Evolutionary conservation across 352 stramenopile genomes (phyloP).

Genomic region (Globisporangium paroecandrum): DNA sequence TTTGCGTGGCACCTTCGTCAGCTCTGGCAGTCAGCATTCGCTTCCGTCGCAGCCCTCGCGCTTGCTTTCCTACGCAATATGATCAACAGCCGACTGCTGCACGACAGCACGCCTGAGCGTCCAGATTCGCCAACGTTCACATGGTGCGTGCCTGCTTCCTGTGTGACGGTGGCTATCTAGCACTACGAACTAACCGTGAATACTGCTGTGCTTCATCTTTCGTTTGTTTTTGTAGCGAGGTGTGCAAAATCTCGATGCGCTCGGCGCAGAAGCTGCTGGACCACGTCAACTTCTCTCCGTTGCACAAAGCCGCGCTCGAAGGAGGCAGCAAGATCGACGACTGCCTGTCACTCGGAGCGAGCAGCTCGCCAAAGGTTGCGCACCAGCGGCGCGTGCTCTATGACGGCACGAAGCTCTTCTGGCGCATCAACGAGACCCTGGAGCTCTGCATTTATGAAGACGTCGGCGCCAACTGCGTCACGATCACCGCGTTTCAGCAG

Average conservation of each 20-base stretch:
- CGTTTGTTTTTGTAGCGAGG: slow-evolving; percentile 43
- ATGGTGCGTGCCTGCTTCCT: slow-evolving; percentile 35
- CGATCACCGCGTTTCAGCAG: slow-evolving; percentile 62
- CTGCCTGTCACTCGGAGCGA: slow-evolving; percentile 19
- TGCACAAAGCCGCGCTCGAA: slow-evolving; percentile 80
- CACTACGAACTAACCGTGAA: neutral
- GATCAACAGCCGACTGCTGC: slow-evolving; percentile 9
- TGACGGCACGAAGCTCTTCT: slow-evolving; percentile 85
- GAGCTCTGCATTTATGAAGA: slow-evolving; percentile 85
- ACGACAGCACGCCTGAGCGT: slow-evolving; percentile 20
- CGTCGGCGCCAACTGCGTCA: slow-evolving; percentile 58
- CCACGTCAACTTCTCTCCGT: slow-evolving; percentile 84
- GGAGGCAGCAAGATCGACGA: slow-evolving; percentile 22
- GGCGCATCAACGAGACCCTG: slow-evolving; percentile 84
- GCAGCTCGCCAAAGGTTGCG: slow-evolving; percentile 12
- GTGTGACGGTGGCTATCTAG: neutral
- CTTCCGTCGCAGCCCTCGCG: neutral
- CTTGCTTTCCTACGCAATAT: slow-evolving; percentile 1
- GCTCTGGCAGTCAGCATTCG: slow-evolving; percentile 7
- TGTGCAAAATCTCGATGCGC: slow-evolving; percentile 86
- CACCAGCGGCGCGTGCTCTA: slow-evolving; percentile 66
- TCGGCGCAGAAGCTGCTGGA: slow-evolving; percentile 86
- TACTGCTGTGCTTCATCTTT: slow-evolving; percentile 5
- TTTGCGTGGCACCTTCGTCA: neutral
- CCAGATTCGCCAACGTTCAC: slow-evolving; percentile 62